Base-by-base conservation (phyloP, 177 flowering plant genomes). In the Tripterygium wilfordii region DNA sequence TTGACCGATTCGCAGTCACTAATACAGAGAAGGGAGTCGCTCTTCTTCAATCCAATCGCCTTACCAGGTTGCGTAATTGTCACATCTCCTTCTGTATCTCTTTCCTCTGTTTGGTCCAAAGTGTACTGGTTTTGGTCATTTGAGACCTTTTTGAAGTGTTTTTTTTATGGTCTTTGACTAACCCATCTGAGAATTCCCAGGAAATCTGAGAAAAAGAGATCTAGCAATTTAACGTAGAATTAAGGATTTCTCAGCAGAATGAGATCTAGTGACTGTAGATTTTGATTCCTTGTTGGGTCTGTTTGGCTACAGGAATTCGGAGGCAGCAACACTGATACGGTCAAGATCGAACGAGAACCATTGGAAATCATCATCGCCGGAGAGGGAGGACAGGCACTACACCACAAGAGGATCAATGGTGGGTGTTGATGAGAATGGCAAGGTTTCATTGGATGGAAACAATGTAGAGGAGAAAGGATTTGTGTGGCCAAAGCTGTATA, bases 401-500 rank as follows among this genome's bases (percentile, higher is more conserved):
- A 58, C 67, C 8, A 76, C 77, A 26, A 69, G 81, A 44, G 81
- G 81, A 10, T 65, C 74, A 5, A n/a, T n/a, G n/a, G 35, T 56
- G 33, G 69, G 61, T 10, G 61, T 57, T 33, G 60, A 56, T 51
- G 60, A 50, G 43, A 60, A 39, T 33, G 62, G 65, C 18, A 66
- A 57, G 46, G 35, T 42, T 30, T 22, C 45, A 14, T 25, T 26
- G 48, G 67, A 63, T 18, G 48, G 45, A 22, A 42, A 36, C 18
- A 43, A 57, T 21, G 60, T 53, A 24, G 63, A 62, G 25, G 65
- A 66, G 6, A 65, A 53, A 45, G 64, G 47, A 15, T 12, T 46
- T n/a, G 69, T 63, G 4, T 71, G 76, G 75, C 79, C 83, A 13
- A 77, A 64, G 48, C 55, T 77, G 25, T 62, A 49, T n/a, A 51